Conservation (phyloP, 148 eudicot species). For the Cornus florida region DNA sequence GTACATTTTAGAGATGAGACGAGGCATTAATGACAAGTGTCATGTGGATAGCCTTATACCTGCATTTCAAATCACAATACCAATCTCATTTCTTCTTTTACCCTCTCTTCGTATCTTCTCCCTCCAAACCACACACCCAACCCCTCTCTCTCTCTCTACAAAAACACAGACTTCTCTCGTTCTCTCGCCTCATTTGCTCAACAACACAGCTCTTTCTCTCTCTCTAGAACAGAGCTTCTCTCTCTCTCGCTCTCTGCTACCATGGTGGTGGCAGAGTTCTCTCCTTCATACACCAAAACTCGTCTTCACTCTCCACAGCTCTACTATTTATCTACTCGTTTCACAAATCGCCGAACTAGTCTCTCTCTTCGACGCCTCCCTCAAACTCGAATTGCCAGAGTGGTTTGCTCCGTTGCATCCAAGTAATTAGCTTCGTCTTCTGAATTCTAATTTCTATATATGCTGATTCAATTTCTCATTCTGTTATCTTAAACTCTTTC, state of each 20-base stretch:
- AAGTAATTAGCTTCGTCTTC: constrained; percentile 33
- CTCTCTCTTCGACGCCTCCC: constrained; percentile 24
- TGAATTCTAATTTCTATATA: not conserved
- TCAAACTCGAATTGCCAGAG: constrained; percentile 25
- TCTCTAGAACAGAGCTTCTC: not conserved
- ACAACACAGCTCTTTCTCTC: not conserved
- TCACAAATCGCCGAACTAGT: constrained; percentile 30
- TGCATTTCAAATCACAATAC: constrained; percentile 12
- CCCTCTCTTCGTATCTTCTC: constrained; percentile 7
- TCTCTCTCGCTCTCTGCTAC: constrained; percentile 14
- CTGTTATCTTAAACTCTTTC: not conserved
- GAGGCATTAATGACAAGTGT: constrained; percentile 26
- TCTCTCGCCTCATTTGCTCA: not conserved
- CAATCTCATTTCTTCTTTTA: no score
- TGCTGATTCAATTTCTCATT: not conserved
- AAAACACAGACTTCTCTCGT: not conserved
- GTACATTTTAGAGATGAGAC: not conserved
- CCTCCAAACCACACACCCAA: not conserved
- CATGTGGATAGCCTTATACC: constrained; percentile 27
- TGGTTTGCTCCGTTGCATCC: constrained; percentile 66
- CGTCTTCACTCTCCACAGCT: constrained; percentile 38
- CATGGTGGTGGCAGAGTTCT: constrained; percentile 78
- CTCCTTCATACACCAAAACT: constrained; percentile 38
- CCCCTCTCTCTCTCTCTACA: not conserved
- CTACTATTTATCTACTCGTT: constrained; percentile 36